Evolutionary conservation across 179 eudicot species (phyloP), one percentile per base, ranked within the genome.

Genomic region (Actinidia arguta): DNA sequence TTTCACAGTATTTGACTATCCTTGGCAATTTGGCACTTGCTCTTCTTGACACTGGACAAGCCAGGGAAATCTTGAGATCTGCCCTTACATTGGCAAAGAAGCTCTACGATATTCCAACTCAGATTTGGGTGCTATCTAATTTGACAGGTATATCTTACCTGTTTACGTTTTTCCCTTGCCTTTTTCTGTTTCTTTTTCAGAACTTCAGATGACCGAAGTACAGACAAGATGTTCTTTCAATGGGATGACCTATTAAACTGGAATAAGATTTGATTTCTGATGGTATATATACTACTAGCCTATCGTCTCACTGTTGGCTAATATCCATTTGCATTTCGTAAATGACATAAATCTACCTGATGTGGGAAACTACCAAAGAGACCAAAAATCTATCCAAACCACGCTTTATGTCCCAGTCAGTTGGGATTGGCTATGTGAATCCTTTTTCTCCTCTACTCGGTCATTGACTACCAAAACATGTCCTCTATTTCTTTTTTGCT

Each of bases 41-140:
- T 81, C 93, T 96, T 74, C 98, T 86, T 89, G 99, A 96, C 85
- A 90, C 96, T 78, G 92, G 83, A 52, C 99, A 96, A 91, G 99
- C 98, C 73, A 88, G 94, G 84, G 98, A 95, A 86, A 97, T 95
- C 79, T 90, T 97, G 90, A 91, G 93, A 86, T 95, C 99, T 76
- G 91, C 98, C 80, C 90, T 95, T 81, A 95, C 99, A 24, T 85
- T 97, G 88, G 98, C 99, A n/a, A 97, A 94, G 92, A 97, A 93
- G 88, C 97, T 95, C 14, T 88, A 84, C 79, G 99, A 97, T 85
- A 74, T 94, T 76, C 99, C 99, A 17, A 95, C 98, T 78, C 99
- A 95, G 87, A 92, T 91, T 61, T 95, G 98, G 98, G 99, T 97
- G 36, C 92, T 96, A 24, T 89, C 99, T 18, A 92, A 90, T 83